A percentile compares a stretch with the other conserved stretches of the same genome.
Evolutionary conservation across 306 rosid genomes (phyloP).

Genomic region (Delonix regia): DNA sequence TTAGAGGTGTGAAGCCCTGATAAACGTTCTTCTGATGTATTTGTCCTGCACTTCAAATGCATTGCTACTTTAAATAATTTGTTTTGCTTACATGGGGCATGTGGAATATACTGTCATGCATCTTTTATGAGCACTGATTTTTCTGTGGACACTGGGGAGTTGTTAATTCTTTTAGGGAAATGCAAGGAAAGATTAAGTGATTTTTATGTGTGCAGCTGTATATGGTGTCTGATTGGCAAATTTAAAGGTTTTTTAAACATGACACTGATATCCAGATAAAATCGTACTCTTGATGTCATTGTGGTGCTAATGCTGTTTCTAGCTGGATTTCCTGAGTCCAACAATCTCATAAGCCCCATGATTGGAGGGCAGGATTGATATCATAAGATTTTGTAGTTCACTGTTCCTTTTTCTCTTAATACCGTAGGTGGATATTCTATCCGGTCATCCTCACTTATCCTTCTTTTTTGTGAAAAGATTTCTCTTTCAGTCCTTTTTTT

Average conservation of each 20-base stretch:
- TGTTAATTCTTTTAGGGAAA: background rate
- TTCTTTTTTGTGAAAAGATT: background rate
- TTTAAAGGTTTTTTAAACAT: background rate
- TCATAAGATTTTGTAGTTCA: conserved; percentile 1
- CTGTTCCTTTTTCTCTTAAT: background rate
- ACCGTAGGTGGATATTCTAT: background rate
- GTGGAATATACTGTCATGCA: background rate
- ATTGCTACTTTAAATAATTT: background rate
- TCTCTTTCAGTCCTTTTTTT: background rate
- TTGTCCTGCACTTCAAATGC: background rate
- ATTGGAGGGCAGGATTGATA: conserved; percentile 11
- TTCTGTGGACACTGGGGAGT: background rate
- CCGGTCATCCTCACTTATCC: background rate
- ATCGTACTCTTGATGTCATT: conserved; percentile 7
- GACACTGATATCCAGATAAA: background rate
- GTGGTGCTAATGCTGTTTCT: conserved; percentile 24
- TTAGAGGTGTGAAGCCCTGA: background rate
- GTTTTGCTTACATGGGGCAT: background rate
- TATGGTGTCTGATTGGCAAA: conserved; percentile 9
- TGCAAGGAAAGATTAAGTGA: background rate
- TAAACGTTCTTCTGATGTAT: background rate
- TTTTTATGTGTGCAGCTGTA: background rate
- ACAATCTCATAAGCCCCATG: background rate
- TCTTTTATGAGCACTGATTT: background rate
- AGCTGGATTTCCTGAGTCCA: background rate